Conservation (phyloP, 1,139 yeast species). For the Hemisphaericaspora lyxosophila region DNA sequence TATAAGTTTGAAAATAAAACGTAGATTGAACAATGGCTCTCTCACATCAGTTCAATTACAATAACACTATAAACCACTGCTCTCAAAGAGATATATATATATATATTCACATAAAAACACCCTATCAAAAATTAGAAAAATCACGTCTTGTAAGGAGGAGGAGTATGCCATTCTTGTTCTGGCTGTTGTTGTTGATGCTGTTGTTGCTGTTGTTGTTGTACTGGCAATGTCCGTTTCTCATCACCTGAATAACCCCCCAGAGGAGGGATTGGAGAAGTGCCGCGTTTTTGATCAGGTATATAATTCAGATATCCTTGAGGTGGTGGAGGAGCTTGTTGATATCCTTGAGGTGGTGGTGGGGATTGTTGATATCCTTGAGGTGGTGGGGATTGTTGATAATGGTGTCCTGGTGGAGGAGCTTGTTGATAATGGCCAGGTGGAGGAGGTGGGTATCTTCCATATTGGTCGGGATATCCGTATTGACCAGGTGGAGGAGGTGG, state of each 20-base stretch:
- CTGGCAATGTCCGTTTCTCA: too few relatives aligned
- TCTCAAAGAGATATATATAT: too few relatives aligned
- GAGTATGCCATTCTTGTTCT: too few relatives aligned
- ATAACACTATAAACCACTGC: too few relatives aligned
- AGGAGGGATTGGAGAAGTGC: not conserved
- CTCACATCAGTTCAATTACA: too few relatives aligned
- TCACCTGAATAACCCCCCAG: not conserved
- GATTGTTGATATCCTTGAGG: slow-evolving; percentile 18
- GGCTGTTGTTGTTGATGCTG: too few relatives aligned
- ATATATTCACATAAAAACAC: too few relatives aligned
- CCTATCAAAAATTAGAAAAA: too few relatives aligned
- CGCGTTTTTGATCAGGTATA: not conserved
- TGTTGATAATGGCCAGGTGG: not conserved
- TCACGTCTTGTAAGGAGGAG: too few relatives aligned
- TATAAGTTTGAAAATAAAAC: too few relatives aligned
- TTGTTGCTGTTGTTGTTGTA: too few relatives aligned
- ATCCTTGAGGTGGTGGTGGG: slow-evolving; percentile 20
- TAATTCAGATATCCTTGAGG: not conserved
- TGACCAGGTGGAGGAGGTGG: not conserved
- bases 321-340: not conserved
- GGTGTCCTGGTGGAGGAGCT: not conserved
- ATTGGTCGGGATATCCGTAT: not conserved
- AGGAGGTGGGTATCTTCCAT: not conserved
- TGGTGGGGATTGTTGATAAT: slow-evolving; percentile 13
- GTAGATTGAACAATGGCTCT: too few relatives aligned